Conservation (phyloP, 805 yeast genomes). For the Candida ortonii region DNA sequence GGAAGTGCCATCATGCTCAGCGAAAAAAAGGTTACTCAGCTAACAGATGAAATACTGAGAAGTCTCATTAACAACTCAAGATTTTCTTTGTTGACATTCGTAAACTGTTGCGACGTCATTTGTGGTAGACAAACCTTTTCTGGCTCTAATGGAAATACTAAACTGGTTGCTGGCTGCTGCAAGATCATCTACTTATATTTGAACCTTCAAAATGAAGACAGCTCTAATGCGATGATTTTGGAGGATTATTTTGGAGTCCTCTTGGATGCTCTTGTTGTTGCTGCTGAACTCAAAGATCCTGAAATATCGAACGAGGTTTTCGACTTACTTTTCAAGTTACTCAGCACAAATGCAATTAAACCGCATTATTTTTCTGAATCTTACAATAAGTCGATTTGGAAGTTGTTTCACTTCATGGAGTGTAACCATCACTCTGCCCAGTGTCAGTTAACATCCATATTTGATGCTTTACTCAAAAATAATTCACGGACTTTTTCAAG, state of each 20-base stretch:
- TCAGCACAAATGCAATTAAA: constrained; percentile 3
- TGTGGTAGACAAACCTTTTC: too few relatives aligned
- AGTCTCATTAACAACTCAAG: constrained; percentile 14
- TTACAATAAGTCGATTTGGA: constrained; percentile 15
- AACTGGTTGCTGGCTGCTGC: constrained; percentile 21
- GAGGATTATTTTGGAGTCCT: constrained; percentile 17
- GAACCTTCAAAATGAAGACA: constrained; percentile 11
- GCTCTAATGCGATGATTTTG: constrained; percentile 15
- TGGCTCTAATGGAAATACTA: constrained; percentile 7
- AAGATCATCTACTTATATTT: constrained; percentile 16
- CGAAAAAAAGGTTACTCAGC: constrained; percentile 8
- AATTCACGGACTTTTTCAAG: constrained; percentile 8
- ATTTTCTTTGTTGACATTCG: constrained; percentile 12
- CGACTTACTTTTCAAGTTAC: neutral
- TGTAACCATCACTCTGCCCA: neutral
- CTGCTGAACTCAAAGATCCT: constrained; percentile 8
- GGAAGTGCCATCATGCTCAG: constrained; percentile 16
- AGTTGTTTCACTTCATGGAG: constrained; percentile 6
- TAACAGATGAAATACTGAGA: constrained; percentile 9
- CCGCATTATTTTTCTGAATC: constrained; percentile 9
- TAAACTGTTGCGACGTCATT: constrained; percentile 20
- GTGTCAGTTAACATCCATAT: constrained; percentile 5
- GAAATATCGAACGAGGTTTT: constrained; percentile 14
- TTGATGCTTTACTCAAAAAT: constrained; percentile 20
- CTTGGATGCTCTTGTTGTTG: constrained; percentile 13